Conservation (phyloP, 306 rosid species). For the Cucurbita maxima region DNA sequence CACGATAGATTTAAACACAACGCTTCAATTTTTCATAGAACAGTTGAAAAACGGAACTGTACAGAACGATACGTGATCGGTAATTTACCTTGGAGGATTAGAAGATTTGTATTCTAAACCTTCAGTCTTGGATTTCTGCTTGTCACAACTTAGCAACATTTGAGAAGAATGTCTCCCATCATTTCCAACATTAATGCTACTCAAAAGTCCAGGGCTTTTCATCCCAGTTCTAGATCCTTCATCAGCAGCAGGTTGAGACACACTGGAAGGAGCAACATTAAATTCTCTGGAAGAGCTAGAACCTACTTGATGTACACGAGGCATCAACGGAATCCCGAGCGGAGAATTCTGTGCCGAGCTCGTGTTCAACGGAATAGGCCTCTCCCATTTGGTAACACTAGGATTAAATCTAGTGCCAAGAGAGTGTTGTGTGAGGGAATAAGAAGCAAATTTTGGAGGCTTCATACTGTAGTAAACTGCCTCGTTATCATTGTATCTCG, state of each 20-base stretch:
- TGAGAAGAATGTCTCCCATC: conserved; percentile 30
- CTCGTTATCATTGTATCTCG: conserved; percentile 57
- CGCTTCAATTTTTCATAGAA: background rate
- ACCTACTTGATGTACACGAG: conserved; percentile 29
- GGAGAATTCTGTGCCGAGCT: conserved; percentile 47
- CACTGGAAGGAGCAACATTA: conserved; percentile 51
- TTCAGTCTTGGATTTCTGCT: conserved; percentile 37
- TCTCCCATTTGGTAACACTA: conserved; percentile 30
- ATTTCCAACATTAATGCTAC: conserved; percentile 32
- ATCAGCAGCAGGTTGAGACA: conserved; percentile 77
- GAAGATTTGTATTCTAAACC: conserved; percentile 45
- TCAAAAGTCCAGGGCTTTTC: conserved; percentile 56
- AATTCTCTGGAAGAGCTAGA: conserved; percentile 50
- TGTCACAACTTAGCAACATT: conserved; percentile 33
- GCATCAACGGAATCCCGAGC: conserved; percentile 42
- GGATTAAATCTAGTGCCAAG: conserved; percentile 34
- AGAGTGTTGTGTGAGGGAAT: conserved; percentile 53
- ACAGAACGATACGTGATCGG: background rate
- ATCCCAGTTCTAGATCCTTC: conserved; percentile 96
- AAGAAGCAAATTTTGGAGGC: conserved; percentile 38
- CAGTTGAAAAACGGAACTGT: background rate
- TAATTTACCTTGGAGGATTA: conserved; percentile 35
- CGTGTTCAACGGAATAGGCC: conserved; percentile 41
- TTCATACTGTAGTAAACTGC: conserved; percentile 44
- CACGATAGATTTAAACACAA: conserved; percentile 7